phyloP scores from a whole-genome alignment of 1,284 basidiomycete species.

The Leccinum discolor region DNA sequence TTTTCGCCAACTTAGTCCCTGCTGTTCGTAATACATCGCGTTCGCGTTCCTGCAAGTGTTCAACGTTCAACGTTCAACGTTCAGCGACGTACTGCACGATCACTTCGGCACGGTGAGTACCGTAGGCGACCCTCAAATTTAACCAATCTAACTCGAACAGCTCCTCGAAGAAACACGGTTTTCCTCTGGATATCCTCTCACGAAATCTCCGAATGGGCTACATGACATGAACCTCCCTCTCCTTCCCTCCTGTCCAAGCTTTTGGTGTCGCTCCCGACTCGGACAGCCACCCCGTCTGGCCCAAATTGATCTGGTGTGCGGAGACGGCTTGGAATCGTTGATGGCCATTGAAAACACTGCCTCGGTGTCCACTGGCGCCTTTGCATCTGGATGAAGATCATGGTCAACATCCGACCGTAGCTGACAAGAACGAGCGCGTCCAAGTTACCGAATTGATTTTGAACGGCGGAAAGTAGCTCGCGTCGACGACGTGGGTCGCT shows the following conservation, averaged over 20 bases:
- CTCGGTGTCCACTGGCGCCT: slow-evolving; percentile 56
- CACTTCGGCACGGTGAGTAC: slow-evolving; percentile 69
- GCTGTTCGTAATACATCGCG: slow-evolving; percentile 54
- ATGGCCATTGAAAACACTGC: slow-evolving; percentile 25
- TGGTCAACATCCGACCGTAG: slow-evolving; percentile 77
- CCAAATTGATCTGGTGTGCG: slow-evolving; percentile 25
- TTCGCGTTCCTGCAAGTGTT: slow-evolving; percentile 80
- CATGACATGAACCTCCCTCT: slow-evolving; percentile 87
- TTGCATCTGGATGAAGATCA: slow-evolving; percentile 74
- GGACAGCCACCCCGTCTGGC: slow-evolving; percentile 31
- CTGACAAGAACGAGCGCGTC: slow-evolving; percentile 69
- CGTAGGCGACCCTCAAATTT: slow-evolving; percentile 72
- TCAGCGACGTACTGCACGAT: slow-evolving; percentile 82
- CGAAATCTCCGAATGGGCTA: slow-evolving; percentile 90
- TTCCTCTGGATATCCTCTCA: slow-evolving; percentile 88
- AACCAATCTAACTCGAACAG: slow-evolving; percentile 54
- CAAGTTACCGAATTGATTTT: slow-evolving; percentile 61
- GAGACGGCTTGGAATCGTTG: slow-evolving; percentile 6
- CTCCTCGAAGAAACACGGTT: slow-evolving; percentile 95
- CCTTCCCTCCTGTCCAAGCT: slow-evolving; percentile 85
- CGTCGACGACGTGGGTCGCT: slow-evolving; percentile 50
- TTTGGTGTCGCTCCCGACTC: slow-evolving; percentile 55
- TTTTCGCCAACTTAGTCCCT: slow-evolving; percentile 6
- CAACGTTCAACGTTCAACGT: slow-evolving; percentile 46
- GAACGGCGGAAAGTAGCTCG: slow-evolving; percentile 44